Base-by-base conservation (phyloP, 345 rosid species). In the Eucalyptus cloeziana region DNA sequence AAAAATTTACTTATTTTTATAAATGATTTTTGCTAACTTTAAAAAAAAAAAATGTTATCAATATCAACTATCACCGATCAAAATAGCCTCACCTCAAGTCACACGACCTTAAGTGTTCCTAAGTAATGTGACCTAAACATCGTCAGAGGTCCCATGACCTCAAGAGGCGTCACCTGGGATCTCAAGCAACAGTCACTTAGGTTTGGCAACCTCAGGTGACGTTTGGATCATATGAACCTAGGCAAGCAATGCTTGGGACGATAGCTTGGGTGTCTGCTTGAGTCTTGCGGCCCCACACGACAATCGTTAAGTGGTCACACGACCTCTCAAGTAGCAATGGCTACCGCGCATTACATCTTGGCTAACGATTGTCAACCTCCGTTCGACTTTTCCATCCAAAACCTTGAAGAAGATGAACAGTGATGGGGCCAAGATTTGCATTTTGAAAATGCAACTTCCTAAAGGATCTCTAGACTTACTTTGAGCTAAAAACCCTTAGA, bases 261-360 rank as follows among this genome's bases (percentile, higher is more conserved):
- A 1, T 51, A 2, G 2, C 54, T 51, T 17, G 54, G 21, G 54
- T 51, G 54, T 8, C 54, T 0, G 1, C 56, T 52, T 19, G 56
- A 52, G 56, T 52, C 56, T 52, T 0, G 0, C 0, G 10, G 2
- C 56, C 24, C 10, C 56, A 52, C 3, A 10, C 24, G 0, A 52
- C 10, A 19, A 19, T 3, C 0, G 4, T 19, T 0, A 0, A 52
- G 56, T 52, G 56, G 24, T 52, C 0, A 2, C 2, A 52, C 56
- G 2, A 52, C 10, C 2, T 0, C 24, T 19, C 24, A 52, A 52
- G 56, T 0, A 19, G 0, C 4, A 0, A 0, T 52, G 0, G 4
- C 4, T 19, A 7, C 0, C 0, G 0, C 0, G 1, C 2, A 2
- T 10, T 52, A 1, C 1, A 52, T 4, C 24, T 52, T 52, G 0